phyloP scores from a whole-genome alignment of 208 protist genomes.

The Chromosphaera perkinsii region DNA sequence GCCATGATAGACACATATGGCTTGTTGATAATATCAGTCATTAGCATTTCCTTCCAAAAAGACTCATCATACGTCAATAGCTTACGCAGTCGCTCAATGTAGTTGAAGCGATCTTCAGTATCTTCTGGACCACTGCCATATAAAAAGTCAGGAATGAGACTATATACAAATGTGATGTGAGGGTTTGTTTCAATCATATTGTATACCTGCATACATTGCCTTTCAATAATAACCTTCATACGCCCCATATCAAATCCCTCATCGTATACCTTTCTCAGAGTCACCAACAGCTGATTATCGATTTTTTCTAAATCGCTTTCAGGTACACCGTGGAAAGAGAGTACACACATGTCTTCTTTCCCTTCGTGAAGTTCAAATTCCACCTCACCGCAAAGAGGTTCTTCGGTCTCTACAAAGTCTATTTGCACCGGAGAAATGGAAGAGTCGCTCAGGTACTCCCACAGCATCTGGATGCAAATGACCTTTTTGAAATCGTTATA shows the following conservation, averaged over 20 bases:
- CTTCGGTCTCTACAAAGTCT: constrained; percentile 9
- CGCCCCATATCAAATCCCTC: constrained; percentile 28
- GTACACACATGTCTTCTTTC: background rate
- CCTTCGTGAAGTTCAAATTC: background rate
- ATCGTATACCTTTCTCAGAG: constrained; percentile 5
- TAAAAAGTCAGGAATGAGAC: constrained; percentile 9
- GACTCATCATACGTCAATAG: no score
- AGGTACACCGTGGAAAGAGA: background rate
- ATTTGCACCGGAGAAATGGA: constrained; percentile 13
- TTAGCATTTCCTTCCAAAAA: background rate
- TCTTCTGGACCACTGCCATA: no score
- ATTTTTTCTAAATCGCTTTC: background rate
- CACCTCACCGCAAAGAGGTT: background rate
- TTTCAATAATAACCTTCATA: constrained; percentile 20
- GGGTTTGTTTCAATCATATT: constrained; percentile 12
- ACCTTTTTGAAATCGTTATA: background rate
- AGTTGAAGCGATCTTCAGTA: no score
- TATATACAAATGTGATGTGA: background rate
- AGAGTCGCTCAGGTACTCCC: constrained; percentile 26
- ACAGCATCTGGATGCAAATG: constrained; percentile 7
- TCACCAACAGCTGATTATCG: background rate
- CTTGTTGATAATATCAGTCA: background rate
- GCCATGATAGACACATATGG: constrained; percentile 4
- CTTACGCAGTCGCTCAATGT: no score
- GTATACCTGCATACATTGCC: background rate